Conservation (phyloP, 345 rosid genomes). For the Salix udensis region DNA sequence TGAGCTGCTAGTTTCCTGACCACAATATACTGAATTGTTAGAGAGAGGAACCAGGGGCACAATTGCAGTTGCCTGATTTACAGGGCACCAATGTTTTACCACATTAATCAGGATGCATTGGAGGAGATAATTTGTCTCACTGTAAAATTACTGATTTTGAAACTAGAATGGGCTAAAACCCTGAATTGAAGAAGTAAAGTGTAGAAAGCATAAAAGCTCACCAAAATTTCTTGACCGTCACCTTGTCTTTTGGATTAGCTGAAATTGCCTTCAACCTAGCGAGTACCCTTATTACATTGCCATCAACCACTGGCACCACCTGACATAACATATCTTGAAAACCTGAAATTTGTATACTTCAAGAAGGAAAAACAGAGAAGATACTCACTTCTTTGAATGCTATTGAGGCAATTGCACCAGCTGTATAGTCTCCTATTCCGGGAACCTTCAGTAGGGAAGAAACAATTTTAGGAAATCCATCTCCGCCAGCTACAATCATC, state of each 20-base stretch:
- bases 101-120: background rate
- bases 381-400: slow-evolving; percentile 66
- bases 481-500: slow-evolving; percentile 47
- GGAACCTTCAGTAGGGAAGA: slow-evolving; percentile 51
- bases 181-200: slow-evolving; percentile 2
- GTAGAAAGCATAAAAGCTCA: slow-evolving; percentile 26
- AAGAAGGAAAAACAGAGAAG: slow-evolving; percentile 18
- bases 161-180: background rate
- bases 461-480: slow-evolving; percentile 50
- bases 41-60: background rate
- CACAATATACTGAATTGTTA: background rate
- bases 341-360: background rate
- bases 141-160: background rate
- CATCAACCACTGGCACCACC: slow-evolving; percentile 73
- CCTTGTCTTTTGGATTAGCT: slow-evolving; percentile 72
- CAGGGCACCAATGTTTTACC: background rate
- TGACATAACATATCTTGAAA: slow-evolving; percentile 24
- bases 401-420: slow-evolving; percentile 71
- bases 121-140: background rate
- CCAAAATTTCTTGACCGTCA: slow-evolving; percentile 64
- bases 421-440: slow-evolving; percentile 71
- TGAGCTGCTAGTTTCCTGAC: slow-evolving; percentile 84
- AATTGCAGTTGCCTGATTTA: background rate
- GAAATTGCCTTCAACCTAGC: slow-evolving; percentile 72
- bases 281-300: slow-evolving; percentile 68